phyloP scores from a whole-genome alignment of 257 asterid genomes.

The Solanum verrucosum region DNA sequence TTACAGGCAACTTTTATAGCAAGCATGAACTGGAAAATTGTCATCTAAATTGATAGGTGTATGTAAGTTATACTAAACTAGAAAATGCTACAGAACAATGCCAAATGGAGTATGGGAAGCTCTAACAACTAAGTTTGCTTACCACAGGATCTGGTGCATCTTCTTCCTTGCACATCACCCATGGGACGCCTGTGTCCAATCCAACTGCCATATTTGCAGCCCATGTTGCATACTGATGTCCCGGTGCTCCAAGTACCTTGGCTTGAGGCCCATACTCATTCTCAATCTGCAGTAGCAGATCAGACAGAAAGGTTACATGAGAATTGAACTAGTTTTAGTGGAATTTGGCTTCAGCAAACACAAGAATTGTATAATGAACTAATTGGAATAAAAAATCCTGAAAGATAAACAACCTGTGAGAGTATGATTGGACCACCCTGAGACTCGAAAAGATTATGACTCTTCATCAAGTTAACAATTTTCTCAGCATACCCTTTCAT shows the following conservation, averaged over 20 bases:
- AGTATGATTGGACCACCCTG: constrained; percentile 26
- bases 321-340: neutral
- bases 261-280: constrained; percentile 36
- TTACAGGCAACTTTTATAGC: neutral
- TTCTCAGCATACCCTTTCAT: constrained; percentile 21
- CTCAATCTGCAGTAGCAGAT: constrained; percentile 24
- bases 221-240: constrained; percentile 26
- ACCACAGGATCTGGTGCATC: constrained; percentile 91
- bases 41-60: neutral
- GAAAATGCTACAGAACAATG: neutral
- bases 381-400: neutral
- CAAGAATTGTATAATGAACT: neutral
- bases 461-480: constrained; percentile 21
- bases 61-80: neutral
- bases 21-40: neutral
- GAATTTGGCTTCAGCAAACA: neutral
- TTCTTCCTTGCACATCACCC: constrained; percentile 53
- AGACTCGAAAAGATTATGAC: constrained; percentile 14
- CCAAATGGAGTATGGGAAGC: neutral
- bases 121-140: neutral
- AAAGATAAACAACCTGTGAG: constrained; percentile 14
- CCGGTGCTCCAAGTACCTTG: constrained; percentile 25
- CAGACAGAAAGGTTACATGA: neutral
- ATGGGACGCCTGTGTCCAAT: constrained; percentile 36
- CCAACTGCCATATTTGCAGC: constrained; percentile 44